Percentiles rank a stretch among this genome's conserved stretches.
Evolutionary conservation across 129 eudicot species (phyloP).

Genomic region (Artemisia annua): DNA sequence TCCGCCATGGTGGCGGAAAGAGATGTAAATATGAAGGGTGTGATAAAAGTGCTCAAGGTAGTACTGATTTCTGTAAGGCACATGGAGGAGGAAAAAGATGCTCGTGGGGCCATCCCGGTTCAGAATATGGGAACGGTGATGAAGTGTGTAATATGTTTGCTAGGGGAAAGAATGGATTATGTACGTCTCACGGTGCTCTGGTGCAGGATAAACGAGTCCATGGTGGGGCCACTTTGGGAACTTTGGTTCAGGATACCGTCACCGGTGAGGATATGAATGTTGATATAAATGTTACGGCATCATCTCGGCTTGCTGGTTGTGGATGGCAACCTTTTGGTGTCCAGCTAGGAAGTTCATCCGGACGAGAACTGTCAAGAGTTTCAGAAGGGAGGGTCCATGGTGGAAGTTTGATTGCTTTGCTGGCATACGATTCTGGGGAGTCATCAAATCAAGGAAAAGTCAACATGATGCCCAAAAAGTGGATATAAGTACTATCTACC

Average conservation of each 20-base stretch:
- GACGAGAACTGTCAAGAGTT: conserved; percentile 9
- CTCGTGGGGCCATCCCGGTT: conserved; percentile 72
- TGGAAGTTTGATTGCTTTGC: conserved; percentile 60
- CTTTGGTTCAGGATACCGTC: conserved; percentile 44
- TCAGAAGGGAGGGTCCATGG: conserved; percentile 92
- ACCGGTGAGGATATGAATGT: conserved; percentile 2
- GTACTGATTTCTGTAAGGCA: conserved; percentile 86
- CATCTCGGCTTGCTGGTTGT: not conserved
- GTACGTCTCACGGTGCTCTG: conserved; percentile 57
- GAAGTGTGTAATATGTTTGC: conserved; percentile 62
- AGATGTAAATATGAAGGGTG: conserved; percentile 63
- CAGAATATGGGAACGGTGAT: conserved; percentile 52
- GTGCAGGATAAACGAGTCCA: conserved; percentile 27
- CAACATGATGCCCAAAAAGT: conserved; percentile 35
- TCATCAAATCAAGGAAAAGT: conserved; percentile 34
- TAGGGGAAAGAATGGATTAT: conserved; percentile 69
- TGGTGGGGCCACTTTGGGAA: conserved; percentile 24
- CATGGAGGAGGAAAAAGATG: conserved; percentile 97
- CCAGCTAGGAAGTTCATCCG: not conserved
- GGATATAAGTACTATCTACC: conserved; percentile 41
- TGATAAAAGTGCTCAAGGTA: conserved; percentile 77
- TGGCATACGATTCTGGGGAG: conserved; percentile 28
- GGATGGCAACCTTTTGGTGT: conserved; percentile 6
- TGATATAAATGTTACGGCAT: not conserved
- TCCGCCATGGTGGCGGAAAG: conserved; percentile 79